These are phyloP conservation scores for Termitomyces sp. DNA, from an alignment of 768 basidiomycete species.

Conservation along the genomic window DNA sequence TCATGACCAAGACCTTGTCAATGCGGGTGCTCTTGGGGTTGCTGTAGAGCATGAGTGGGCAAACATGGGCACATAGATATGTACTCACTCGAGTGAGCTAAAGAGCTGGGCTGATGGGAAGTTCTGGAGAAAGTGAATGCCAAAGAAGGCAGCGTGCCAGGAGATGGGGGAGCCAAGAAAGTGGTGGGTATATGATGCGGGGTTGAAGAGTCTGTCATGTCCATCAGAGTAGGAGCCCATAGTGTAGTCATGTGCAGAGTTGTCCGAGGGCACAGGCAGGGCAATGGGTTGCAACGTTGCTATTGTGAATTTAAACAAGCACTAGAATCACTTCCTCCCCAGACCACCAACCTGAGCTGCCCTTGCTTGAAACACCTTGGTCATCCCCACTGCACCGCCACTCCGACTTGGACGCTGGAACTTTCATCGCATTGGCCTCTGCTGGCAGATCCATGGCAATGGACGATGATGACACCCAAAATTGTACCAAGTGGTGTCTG, in stretches of 20 bases:
- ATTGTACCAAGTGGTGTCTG: too few relatives aligned
- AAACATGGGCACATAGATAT: neutral
- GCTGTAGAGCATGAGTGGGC: conserved; percentile 9
- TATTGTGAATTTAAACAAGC: too few relatives aligned
- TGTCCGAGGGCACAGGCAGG: conserved; percentile 26
- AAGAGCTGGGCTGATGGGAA: conserved; percentile 59
- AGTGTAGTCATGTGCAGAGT: conserved; percentile 18
- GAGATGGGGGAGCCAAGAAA: conserved; percentile 72
- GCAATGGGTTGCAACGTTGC: too few relatives aligned
- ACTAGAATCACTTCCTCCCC: too few relatives aligned
- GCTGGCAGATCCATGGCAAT: too few relatives aligned
- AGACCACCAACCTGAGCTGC: too few relatives aligned
- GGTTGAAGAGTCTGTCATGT: conserved; percentile 49
- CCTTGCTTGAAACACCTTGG: too few relatives aligned
- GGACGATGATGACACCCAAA: too few relatives aligned
- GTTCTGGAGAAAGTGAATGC: conserved; percentile 56
- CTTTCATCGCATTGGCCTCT: too few relatives aligned
- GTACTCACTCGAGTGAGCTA: conserved; percentile 64
- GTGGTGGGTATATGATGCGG: conserved; percentile 61
- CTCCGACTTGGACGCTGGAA: too few relatives aligned
- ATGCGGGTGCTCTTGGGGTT: conserved; percentile 35
- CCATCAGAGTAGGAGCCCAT: conserved; percentile 48
- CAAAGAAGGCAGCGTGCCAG: conserved; percentile 64
- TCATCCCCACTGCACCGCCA: too few relatives aligned
- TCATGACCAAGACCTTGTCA: conserved; percentile 55